phyloP scores from a whole-genome alignment of 495 filamentous ascomycete species.

The Tirmania nivea region DNA sequence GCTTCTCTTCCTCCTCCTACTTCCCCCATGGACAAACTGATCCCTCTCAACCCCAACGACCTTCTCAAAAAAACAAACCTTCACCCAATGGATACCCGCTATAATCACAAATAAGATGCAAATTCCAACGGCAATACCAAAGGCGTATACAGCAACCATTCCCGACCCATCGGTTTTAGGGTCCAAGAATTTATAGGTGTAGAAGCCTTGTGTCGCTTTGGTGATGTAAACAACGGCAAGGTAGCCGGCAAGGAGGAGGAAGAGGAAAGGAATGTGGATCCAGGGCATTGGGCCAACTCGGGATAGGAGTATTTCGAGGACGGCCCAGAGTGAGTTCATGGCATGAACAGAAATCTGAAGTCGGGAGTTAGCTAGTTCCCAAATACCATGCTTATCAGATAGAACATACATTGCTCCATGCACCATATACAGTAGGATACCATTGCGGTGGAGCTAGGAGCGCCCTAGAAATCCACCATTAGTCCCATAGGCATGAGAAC shows the following conservation, averaged over 20 bases:
- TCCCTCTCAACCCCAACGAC: not conserved
- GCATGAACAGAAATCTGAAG: slow-evolving; percentile 44
- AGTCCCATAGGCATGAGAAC: too few species aligned
- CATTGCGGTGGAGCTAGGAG: slow-evolving; percentile 30
- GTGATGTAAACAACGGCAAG: slow-evolving; percentile 55
- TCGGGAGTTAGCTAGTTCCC: slow-evolving; percentile 2
- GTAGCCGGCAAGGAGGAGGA: slow-evolving; percentile 46
- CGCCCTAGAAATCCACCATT: not conserved
- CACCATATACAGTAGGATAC: slow-evolving; percentile 29
- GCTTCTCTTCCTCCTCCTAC: not conserved
- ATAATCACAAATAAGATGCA: not conserved
- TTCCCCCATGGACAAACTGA: not conserved
- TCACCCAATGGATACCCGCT: not conserved
- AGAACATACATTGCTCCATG: slow-evolving; percentile 42
- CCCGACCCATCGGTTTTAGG: slow-evolving; percentile 22
- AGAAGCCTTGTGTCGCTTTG: slow-evolving; percentile 43
- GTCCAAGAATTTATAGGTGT: slow-evolving; percentile 55
- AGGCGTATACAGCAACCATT: slow-evolving; percentile 32
- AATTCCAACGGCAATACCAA: slow-evolving; percentile 29
- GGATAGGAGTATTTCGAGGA: slow-evolving; percentile 49
- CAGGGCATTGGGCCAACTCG: slow-evolving; percentile 36
- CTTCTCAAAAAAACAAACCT: not conserved
- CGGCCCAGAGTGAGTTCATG: slow-evolving; percentile 47
- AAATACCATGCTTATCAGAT: not conserved
- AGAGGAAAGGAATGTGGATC: slow-evolving; percentile 33